phyloP scores from a whole-genome alignment of 2,329 filamentous ascomycete species.

The Aspergillus chevalieri region DNA sequence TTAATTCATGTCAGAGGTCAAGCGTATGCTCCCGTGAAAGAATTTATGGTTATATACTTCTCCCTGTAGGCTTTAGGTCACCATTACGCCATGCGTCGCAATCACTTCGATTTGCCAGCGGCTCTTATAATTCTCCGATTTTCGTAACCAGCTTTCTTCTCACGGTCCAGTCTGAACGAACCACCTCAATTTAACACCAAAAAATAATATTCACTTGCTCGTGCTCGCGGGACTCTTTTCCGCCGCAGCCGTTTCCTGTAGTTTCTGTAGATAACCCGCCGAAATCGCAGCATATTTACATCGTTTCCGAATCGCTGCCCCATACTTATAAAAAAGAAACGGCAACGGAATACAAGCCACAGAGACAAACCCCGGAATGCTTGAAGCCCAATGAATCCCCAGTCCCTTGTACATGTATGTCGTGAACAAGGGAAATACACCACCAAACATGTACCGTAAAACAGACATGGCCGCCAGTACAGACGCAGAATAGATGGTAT shows the following conservation, averaged over 20 bases:
- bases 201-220: no score
- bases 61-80: no score
- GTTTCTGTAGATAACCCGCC: neutral
- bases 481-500: constrained; percentile 11
- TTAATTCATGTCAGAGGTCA: no score
- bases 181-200: no score
- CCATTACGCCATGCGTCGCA: no score
- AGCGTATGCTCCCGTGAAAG: no score
- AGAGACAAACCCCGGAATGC: constrained; percentile 16
- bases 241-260: neutral
- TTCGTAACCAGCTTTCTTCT: no score
- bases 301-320: constrained; percentile 6
- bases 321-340: constrained; percentile 19
- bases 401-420: constrained; percentile 30
- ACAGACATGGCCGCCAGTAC: constrained; percentile 10
- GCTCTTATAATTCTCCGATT: no score
- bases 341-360: constrained; percentile 28
- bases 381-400: constrained; percentile 39
- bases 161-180: no score
- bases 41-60: no score
- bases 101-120: no score
- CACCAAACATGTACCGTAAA: constrained; percentile 31
- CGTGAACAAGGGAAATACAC: constrained; percentile 38
- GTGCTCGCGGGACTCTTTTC: no score
- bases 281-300: constrained; percentile 9